Percentiles rank a stretch among this genome's conserved stretches.
phyloP scores from a whole-genome alignment of 768 basidiomycete species.

The Cyclocybe cylindracea region DNA sequence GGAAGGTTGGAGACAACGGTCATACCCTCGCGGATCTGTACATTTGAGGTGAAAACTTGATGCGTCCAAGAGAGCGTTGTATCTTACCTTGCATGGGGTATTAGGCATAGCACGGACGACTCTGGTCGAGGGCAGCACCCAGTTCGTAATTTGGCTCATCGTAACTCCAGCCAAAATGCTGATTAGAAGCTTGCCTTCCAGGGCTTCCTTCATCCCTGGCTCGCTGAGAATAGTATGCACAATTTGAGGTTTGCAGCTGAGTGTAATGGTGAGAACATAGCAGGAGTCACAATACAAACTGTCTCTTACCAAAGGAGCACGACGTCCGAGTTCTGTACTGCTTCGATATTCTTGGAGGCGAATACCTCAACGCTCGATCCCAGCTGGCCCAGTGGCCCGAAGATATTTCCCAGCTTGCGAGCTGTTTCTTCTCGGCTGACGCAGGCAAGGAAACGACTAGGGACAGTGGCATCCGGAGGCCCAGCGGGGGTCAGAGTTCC shows the following conservation, averaged over 20 bases:
- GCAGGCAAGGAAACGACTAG: slow-evolving; percentile 82
- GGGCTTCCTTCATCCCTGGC: slow-evolving; percentile 76
- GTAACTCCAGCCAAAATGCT: slow-evolving; percentile 98
- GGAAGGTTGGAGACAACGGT: slow-evolving; percentile 85
- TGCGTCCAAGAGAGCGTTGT: background rate
- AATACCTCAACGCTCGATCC: slow-evolving; percentile 72
- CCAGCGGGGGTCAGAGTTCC: slow-evolving; percentile 42
- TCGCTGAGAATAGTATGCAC: slow-evolving; percentile 74
- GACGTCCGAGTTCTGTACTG: slow-evolving; percentile 78
- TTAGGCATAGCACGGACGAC: slow-evolving; percentile 99
- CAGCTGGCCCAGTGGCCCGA: slow-evolving; percentile 56
- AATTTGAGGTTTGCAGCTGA: slow-evolving; percentile 92
- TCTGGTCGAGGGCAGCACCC: slow-evolving; percentile 76
- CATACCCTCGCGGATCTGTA: slow-evolving; percentile 98
- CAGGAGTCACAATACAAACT: background rate
- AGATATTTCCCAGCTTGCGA: slow-evolving; percentile 60
- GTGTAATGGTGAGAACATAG: slow-evolving; percentile 3
- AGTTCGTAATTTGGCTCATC: slow-evolving; percentile 72
- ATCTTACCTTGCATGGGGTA: slow-evolving; percentile 88
- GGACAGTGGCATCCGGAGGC: slow-evolving; percentile 67
- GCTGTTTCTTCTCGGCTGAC: slow-evolving; percentile 81
- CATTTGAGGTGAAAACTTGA: background rate
- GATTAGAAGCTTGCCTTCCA: slow-evolving; percentile 89
- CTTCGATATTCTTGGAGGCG: slow-evolving; percentile 67
- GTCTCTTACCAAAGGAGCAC: slow-evolving; percentile 79